Conservation (phyloP, 1,284 basidiomycete genomes). For the Apiotrichum gracile region DNA sequence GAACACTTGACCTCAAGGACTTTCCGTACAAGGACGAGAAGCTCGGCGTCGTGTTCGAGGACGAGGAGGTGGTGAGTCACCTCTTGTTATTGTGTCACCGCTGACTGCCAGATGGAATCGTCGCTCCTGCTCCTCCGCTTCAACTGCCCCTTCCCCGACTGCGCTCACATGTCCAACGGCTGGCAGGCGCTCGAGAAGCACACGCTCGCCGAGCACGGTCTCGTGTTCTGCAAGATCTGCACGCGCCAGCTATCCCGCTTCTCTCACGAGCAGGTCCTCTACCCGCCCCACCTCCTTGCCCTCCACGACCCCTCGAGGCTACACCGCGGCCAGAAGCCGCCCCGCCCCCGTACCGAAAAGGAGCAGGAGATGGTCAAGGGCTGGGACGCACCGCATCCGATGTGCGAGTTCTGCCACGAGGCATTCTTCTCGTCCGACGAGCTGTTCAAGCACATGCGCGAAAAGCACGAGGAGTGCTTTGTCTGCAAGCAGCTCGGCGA, state of each 20-base stretch:
- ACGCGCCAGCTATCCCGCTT: slow-evolving; percentile 90
- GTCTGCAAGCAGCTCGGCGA: slow-evolving; percentile 78
- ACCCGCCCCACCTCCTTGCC: slow-evolving; percentile 62
- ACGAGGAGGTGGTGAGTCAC: slow-evolving; percentile 62
- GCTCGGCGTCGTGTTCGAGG: slow-evolving; percentile 80
- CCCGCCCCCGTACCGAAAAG: slow-evolving; percentile 32
- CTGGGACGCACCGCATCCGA: slow-evolving; percentile 48
- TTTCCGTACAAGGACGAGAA: slow-evolving; percentile 65
- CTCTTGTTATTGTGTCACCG: not conserved
- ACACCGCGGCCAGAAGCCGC: slow-evolving; percentile 48
- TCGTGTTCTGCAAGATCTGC: slow-evolving; percentile 82
- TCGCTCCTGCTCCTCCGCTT: slow-evolving; percentile 82
- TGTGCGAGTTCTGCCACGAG: slow-evolving; percentile 68
- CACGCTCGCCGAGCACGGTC: slow-evolving; percentile 56
- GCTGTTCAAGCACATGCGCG: slow-evolving; percentile 88
- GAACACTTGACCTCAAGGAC: slow-evolving; percentile 34
- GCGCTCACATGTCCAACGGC: slow-evolving; percentile 74
- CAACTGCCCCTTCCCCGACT: slow-evolving; percentile 75
- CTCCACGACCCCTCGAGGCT: slow-evolving; percentile 72
- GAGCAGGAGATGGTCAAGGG: slow-evolving; percentile 42
- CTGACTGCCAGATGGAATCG: slow-evolving; percentile 68
- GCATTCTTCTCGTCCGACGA: slow-evolving; percentile 90
- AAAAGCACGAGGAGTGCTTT: slow-evolving; percentile 93
- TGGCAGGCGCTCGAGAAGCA: slow-evolving; percentile 81
- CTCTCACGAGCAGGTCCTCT: slow-evolving; percentile 87